Evolutionary conservation across 306 rosid species (phyloP).

Genomic region (Datisca glomerata): DNA sequence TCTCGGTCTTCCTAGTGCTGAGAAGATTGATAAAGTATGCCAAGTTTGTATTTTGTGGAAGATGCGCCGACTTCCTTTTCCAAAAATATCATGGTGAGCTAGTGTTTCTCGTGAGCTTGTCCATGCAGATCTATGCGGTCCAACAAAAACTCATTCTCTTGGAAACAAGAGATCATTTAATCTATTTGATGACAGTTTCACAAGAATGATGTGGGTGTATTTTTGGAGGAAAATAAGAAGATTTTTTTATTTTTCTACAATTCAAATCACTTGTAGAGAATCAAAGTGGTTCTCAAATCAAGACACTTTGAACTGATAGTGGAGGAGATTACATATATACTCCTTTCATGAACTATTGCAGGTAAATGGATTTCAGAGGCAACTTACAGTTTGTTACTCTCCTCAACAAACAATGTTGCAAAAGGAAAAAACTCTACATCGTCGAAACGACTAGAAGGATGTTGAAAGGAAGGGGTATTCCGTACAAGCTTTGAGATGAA

Average conservation of each 20-base stretch:
- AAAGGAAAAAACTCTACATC: background rate
- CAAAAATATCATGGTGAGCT: background rate
- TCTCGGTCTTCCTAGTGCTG: background rate
- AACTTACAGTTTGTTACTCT: background rate
- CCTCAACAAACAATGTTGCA: conserved; percentile 1
- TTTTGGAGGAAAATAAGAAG: background rate
- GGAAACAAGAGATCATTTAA: background rate
- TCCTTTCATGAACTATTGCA: background rate
- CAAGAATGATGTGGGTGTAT: background rate
- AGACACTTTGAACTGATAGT: background rate
- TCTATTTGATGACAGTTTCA: conserved; percentile 1
- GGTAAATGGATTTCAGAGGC: background rate
- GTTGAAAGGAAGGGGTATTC: background rate
- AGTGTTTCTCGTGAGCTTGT: background rate
- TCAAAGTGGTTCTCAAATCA: background rate
- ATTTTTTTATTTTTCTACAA: background rate
- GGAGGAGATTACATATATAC: conserved; percentile 5
- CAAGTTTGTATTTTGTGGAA: conserved; percentile 3
- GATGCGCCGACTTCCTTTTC: conserved; percentile 3
- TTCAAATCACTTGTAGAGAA: background rate
- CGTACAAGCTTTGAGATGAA: conserved; percentile 1
- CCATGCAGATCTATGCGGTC: background rate
- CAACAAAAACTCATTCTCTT: background rate
- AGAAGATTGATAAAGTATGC: background rate
- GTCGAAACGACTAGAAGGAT: background rate